Evolutionary conservation across 495 filamentous ascomycete species (phyloP).

Genomic region (Penicillium lagena): DNA sequence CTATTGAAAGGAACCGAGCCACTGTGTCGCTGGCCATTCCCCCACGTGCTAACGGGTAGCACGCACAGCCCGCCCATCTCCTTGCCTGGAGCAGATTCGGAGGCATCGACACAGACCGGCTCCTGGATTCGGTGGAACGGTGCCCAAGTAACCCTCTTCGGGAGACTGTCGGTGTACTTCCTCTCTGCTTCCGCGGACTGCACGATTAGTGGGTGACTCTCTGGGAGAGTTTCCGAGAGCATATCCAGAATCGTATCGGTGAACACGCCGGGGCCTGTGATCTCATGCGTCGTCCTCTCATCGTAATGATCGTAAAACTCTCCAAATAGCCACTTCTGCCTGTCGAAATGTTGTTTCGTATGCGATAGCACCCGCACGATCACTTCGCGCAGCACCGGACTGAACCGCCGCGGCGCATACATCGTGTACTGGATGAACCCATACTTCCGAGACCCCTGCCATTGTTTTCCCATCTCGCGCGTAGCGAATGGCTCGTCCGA

Average conservation of each 20-base stretch:
- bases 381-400: slow-evolving; percentile 27
- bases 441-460: slow-evolving; percentile 35
- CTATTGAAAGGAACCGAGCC: slow-evolving; percentile 11
- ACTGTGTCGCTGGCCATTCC: slow-evolving; percentile 35
- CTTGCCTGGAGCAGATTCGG: slow-evolving; percentile 13
- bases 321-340: slow-evolving; percentile 4
- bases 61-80: slow-evolving; percentile 32
- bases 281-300: slow-evolving; percentile 24
- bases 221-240: slow-evolving; percentile 25
- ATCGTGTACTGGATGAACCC: slow-evolving; percentile 37
- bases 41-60: slow-evolving; percentile 38
- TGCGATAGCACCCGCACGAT: slow-evolving; percentile 34
- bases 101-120: slow-evolving; percentile 26
- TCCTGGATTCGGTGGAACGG: slow-evolving; percentile 29
- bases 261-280: slow-evolving; percentile 35
- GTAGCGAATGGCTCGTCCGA: slow-evolving; percentile 37
- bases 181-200: slow-evolving; percentile 22
- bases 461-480: slow-evolving; percentile 22
- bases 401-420: slow-evolving; percentile 34
- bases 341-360: slow-evolving; percentile 20
- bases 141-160: slow-evolving; percentile 33
- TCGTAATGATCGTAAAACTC: slow-evolving; percentile 11
- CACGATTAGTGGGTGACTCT: slow-evolving; percentile 19
- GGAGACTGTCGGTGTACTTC: not conserved
- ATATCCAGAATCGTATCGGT: slow-evolving; percentile 35